Evolutionary conservation across 257 asterid genomes (phyloP), one percentile per base, ranked within the genome.

Genomic region (Fraxinus cuspidata): DNA sequence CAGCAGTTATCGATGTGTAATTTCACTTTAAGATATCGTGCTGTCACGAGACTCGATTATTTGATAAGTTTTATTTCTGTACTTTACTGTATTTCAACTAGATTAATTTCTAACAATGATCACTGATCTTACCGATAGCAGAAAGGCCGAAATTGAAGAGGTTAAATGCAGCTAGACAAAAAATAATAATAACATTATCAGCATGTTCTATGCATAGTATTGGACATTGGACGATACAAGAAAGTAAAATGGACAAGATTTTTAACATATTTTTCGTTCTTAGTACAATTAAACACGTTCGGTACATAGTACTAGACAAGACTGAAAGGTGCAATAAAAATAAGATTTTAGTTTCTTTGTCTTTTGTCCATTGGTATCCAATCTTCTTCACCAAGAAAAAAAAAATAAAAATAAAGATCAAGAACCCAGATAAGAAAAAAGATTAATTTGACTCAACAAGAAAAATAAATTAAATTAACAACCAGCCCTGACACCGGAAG

Each of bases 401-500:
- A 28, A 28, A 28, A 1, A 1, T 27, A 47, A 6, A 9, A 7
- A 38, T 29, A 80, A 70, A 74, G 64, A 53, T 29, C 5, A 18
- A 67, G 81, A 75, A 29, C 75, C 71, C 23, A 66, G 37, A 60
- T 7, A 56, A 32, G 51, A 58, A 37, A 32, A 53, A 73, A 60
- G 18, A 79, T 72, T 18, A 78, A 49, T 38, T 42, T 12, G 70
- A 72, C 9, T 32, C n/a, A 0, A 42, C 21, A n/a, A 18, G 13
- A 13, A 0, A 13, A 13, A 0, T 0, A 15, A 1, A 44, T 0
- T 2, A 47, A 53, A 47, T 73, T 6, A 28, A 47, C 75, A n/a
- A 93, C 97, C 96, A 83, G 96, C 98, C 85, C 94, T 83, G 79
- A 91, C 87, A 73, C 97, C 97, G 51, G 97, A 87, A 77, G 78